phyloP scores from a whole-genome alignment of 176 grass and related monocot species.

The Eremochloa ophiuroides region DNA sequence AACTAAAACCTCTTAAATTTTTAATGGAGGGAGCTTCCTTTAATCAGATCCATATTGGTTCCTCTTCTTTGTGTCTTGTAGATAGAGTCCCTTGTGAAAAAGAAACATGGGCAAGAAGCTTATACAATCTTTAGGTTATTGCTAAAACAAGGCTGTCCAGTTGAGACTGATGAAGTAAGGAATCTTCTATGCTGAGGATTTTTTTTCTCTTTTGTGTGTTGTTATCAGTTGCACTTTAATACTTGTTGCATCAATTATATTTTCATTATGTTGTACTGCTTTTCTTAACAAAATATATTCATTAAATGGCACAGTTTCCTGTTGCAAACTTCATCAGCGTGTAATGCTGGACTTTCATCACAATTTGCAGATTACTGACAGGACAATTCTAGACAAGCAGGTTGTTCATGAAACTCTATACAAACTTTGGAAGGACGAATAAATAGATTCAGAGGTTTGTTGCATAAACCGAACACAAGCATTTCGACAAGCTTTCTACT shows the following conservation, averaged over 20 bases:
- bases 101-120: conserved; percentile 71
- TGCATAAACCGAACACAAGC: not conserved
- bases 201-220: not conserved
- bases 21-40: not conserved
- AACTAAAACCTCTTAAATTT: not conserved
- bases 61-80: conserved; percentile 32
- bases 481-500: not conserved
- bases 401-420: conserved; percentile 66
- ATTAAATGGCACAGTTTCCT: conserved; percentile 15
- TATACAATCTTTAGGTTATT: conserved; percentile 82
- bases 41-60: conserved; percentile 18
- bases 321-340: not conserved
- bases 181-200: conserved; percentile 14
- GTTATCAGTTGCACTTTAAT: not conserved
- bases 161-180: conserved; percentile 84
- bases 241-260: conserved; percentile 1
- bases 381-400: conserved; percentile 70
- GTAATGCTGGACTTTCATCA: conserved; percentile 16
- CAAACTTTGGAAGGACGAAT: conserved; percentile 80
- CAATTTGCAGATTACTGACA: conserved; percentile 71
- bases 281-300: conserved; percentile 1
- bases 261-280: conserved; percentile 24
- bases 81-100: conserved; percentile 72
- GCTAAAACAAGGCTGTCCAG: conserved; percentile 27
- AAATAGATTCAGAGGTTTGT: conserved; percentile 56